Evolutionary conservation across 2,329 filamentous ascomycete genomes (phyloP).

Genomic region (Trichoderma afroharzianum): DNA sequence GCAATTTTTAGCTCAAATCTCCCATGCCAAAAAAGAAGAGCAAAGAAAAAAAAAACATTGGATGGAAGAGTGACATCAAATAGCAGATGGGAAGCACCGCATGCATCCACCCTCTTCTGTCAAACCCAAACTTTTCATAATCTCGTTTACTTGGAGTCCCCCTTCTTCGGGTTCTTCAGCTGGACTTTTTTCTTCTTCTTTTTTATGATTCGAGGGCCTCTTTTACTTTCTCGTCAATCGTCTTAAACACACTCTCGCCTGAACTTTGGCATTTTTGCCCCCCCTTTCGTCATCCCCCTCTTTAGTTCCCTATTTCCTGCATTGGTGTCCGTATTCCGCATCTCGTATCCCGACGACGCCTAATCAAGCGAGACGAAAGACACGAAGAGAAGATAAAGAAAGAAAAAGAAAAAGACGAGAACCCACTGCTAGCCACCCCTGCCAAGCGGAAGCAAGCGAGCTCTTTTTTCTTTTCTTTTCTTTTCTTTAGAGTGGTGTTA

Average conservation of each 20-base stretch:
- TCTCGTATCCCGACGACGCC: neutral
- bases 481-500: neutral
- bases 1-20: neutral
- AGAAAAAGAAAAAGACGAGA: neutral
- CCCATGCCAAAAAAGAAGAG: neutral
- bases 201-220: neutral
- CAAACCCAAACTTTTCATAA: neutral
- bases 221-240: conserved; percentile 14
- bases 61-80: conserved; percentile 1
- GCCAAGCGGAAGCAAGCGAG: conserved; percentile 8
- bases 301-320: conserved; percentile 5
- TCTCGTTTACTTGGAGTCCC: neutral
- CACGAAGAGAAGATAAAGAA: neutral
- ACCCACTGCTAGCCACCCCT: neutral
- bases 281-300: conserved; percentile 5
- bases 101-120: conserved; percentile 10
- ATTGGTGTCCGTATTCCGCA: neutral
- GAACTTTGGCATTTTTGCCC: neutral
- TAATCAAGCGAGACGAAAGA: neutral
- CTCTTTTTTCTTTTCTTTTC: neutral
- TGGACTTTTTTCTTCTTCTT: neutral
- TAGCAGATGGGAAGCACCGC: neutral
- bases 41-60: neutral
- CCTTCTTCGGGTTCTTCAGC: neutral
- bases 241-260: neutral